Percentiles rank a stretch among this genome's conserved stretches.
Evolutionary conservation across 78 protist species (phyloP).

Genomic region (Dictyostelium intermedium): DNA sequence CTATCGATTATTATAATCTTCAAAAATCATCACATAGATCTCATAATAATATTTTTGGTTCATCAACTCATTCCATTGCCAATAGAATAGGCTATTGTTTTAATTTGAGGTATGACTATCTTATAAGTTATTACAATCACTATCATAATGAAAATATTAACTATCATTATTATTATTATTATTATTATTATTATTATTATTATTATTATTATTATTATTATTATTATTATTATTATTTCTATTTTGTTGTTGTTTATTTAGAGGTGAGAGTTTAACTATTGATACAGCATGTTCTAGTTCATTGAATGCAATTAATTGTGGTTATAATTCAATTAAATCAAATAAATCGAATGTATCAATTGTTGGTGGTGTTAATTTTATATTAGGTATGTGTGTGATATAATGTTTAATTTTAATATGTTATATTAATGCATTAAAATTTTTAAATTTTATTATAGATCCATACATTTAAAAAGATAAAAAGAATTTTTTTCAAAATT

Average conservation of each 20-base stretch:
- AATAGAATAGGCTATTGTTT: not conserved
- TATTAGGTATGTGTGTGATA: slow-evolving; percentile 17
- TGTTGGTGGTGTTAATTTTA: not conserved
- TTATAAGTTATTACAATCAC: too few species aligned
- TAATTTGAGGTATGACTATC: slow-evolving; percentile 28
- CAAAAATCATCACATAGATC: not conserved
- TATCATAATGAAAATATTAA: too few species aligned
- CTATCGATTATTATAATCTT: not conserved
- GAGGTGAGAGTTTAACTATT: slow-evolving; percentile 82
- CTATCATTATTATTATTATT: too few species aligned
- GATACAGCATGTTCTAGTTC: slow-evolving; percentile 94
- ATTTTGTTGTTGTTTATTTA: too few species aligned
- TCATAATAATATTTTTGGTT: not conserved
- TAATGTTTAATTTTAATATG: too few species aligned
- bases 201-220: too few species aligned
- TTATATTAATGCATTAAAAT: too few species aligned
- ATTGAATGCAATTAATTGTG: slow-evolving; percentile 13
- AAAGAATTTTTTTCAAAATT: too few species aligned
- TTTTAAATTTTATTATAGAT: too few species aligned
- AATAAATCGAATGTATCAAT: not conserved
- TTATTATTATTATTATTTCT: too few species aligned
- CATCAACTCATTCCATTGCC: not conserved
- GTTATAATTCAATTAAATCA: not conserved
- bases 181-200: too few species aligned
- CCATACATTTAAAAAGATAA: too few species aligned